These are phyloP conservation scores for Scheffersomyces coipomensis DNA, from an alignment of 805 yeast genomes.

Conservation along the genomic window DNA sequence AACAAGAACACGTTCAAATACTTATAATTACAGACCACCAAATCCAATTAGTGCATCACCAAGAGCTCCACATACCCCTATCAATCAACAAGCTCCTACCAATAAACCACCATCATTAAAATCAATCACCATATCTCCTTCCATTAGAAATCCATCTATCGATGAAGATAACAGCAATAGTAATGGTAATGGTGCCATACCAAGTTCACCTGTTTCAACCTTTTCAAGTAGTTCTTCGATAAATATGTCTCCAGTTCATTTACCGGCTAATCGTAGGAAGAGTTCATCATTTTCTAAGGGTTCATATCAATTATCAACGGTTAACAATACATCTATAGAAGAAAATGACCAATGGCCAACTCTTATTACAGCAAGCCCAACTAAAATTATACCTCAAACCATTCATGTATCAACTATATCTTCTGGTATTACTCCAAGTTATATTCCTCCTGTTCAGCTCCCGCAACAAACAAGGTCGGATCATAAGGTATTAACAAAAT, in stretches of 20 bases:
- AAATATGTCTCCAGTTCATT: not conserved
- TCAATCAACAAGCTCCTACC: conserved; percentile 8
- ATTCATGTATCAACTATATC: not conserved
- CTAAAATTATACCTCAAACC: conserved; percentile 1
- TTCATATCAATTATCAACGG: conserved; percentile 3
- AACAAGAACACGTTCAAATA: conserved; percentile 13
- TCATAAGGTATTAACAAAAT: too few relatives aligned
- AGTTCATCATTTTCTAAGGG: conserved; percentile 11
- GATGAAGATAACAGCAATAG: too few relatives aligned
- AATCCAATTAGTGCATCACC: conserved; percentile 6
- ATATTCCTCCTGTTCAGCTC: too few relatives aligned
- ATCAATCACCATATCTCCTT: conserved; percentile 39
- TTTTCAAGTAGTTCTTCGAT: conserved; percentile 9
- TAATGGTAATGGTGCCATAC: conserved; percentile 5
- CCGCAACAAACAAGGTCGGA: too few relatives aligned
- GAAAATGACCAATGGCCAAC: conserved; percentile 7
- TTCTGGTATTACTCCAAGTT: too few relatives aligned
- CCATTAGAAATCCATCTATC: conserved; percentile 16
- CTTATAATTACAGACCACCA: conserved; percentile 2
- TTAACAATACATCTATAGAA: conserved; percentile 4
- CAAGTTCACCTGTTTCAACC: conserved; percentile 17
- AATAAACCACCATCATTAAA: conserved; percentile 35
- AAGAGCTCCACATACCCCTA: not conserved
- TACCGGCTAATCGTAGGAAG: conserved; percentile 11
- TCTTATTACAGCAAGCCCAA: not conserved